phyloP scores from a whole-genome alignment of 2,329 filamentous ascomycete species.

The Dothidotthia symphoricarpi region DNA sequence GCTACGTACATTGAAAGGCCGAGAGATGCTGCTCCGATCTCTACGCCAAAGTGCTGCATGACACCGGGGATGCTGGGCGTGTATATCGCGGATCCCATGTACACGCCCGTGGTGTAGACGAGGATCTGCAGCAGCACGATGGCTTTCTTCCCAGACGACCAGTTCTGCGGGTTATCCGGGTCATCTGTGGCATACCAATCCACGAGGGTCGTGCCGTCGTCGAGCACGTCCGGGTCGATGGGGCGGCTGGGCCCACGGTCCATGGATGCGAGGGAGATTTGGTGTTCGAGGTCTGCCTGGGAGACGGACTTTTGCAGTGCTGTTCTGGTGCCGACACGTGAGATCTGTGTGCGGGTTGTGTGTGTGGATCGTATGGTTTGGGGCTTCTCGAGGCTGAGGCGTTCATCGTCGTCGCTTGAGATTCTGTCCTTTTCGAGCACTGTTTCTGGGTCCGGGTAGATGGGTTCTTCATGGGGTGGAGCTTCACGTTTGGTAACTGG shows the following conservation, averaged over 20 bases:
- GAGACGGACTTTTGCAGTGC: conserved; percentile 40
- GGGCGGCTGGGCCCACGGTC: conserved; percentile 38
- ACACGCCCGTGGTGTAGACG: conserved; percentile 63
- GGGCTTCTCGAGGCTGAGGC: conserved; percentile 36
- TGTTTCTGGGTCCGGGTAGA: conserved; percentile 24
- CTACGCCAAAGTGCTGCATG: conserved; percentile 54
- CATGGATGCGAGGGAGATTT: conserved; percentile 38
- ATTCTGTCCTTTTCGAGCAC: conserved; percentile 22
- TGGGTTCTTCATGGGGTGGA: conserved; percentile 23
- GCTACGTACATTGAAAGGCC: conserved; percentile 64
- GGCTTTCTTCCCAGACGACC: conserved; percentile 36
- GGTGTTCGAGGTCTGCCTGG: conserved; percentile 43
- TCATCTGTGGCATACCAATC: conserved; percentile 48
- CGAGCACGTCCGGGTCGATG: conserved; percentile 35
- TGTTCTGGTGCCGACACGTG: conserved; percentile 39
- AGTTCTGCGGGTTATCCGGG: conserved; percentile 44
- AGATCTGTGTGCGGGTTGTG: conserved; percentile 31
- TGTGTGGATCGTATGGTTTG: conserved; percentile 28
- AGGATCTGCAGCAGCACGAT: conserved; percentile 45
- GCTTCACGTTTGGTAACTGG: conserved; percentile 16
- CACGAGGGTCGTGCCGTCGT: conserved; percentile 43
- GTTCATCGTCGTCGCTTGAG: conserved; percentile 14
- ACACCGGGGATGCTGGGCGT: conserved; percentile 47
- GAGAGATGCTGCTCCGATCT: conserved; percentile 53
- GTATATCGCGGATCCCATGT: conserved; percentile 56